phyloP scores from a whole-genome alignment of 495 filamentous ascomycete species.

The Chaetomidium leptoderma region DNA sequence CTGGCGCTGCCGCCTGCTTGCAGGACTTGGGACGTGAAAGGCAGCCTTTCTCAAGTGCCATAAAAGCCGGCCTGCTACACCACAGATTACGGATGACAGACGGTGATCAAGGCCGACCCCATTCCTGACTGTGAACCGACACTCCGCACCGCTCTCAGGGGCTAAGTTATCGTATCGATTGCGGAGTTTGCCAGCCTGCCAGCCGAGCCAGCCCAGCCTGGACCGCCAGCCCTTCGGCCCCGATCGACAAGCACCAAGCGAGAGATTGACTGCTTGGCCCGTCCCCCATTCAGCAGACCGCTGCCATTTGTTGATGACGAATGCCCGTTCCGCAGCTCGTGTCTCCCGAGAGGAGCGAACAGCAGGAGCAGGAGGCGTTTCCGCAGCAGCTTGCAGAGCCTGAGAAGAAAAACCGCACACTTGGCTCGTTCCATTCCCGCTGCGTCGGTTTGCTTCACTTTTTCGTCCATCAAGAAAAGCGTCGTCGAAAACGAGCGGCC shows the following conservation, averaged over 20 bases:
- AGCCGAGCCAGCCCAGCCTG: no score
- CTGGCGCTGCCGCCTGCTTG: background rate
- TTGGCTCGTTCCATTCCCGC: background rate
- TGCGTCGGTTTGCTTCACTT: background rate
- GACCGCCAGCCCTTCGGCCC: constrained; percentile 6
- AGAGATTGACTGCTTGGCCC: constrained; percentile 2
- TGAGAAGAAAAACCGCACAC: background rate
- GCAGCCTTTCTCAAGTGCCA: constrained; percentile 6
- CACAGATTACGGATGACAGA: background rate
- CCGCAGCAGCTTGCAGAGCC: background rate
- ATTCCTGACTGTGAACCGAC: no score
- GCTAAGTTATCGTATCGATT: constrained; percentile 6
- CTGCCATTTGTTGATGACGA: constrained; percentile 12
- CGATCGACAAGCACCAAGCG: constrained; percentile 8
- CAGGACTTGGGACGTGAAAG: constrained; percentile 1
- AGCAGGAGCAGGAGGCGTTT: background rate
- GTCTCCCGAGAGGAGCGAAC: background rate
- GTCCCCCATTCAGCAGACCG: background rate
- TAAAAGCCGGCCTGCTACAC: background rate
- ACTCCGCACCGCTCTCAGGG: constrained; percentile 13
- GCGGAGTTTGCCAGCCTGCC: constrained; percentile 15
- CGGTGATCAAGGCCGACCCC: background rate
- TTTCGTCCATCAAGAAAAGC: background rate
- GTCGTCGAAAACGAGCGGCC: background rate
- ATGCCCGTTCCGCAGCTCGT: background rate